A percentile compares a stretch with the other conserved stretches of the same genome.
phyloP scores from a whole-genome alignment of 352 stramenopile species.

The Phytophthora citricola region DNA sequence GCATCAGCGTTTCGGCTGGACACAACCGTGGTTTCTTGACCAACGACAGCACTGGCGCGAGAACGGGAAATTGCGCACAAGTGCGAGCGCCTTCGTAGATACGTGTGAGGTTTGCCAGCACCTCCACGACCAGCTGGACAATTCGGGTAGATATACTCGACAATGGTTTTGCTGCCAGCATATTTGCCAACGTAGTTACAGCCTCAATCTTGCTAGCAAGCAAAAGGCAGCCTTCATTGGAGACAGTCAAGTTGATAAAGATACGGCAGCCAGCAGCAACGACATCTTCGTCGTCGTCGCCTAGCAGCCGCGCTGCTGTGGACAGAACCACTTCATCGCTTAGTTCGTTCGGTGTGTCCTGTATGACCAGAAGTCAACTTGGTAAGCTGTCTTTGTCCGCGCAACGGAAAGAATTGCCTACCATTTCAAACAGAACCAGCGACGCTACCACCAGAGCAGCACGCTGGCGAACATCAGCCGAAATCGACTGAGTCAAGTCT shows the following conservation, averaged over 20 bases:
- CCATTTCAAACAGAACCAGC: conserved; percentile 62
- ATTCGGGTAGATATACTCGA: conserved; percentile 47
- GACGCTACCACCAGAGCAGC: conserved; percentile 58
- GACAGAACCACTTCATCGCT: conserved; percentile 60
- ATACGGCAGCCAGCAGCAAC: conserved; percentile 56
- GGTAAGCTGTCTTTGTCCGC: not conserved
- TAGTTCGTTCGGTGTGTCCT: conserved; percentile 51
- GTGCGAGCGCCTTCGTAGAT: conserved; percentile 59
- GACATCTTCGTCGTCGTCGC: conserved; percentile 51
- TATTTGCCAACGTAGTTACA: conserved; percentile 48
- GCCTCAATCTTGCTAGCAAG: conserved; percentile 48
- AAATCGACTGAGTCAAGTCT: conserved; percentile 51
- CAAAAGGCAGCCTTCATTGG: conserved; percentile 58
- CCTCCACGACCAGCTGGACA: conserved; percentile 44
- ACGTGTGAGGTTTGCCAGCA: conserved; percentile 64
- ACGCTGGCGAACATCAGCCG: conserved; percentile 49
- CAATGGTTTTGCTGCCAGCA: conserved; percentile 54
- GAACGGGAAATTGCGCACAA: conserved; percentile 50
- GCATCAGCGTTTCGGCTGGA: conserved; percentile 46
- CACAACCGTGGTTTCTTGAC: conserved; percentile 65
- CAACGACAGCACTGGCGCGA: conserved; percentile 56
- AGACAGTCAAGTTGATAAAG: conserved; percentile 66
- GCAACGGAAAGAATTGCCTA: conserved; percentile 15
- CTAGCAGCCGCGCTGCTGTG: conserved; percentile 49
- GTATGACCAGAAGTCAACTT: not conserved